These are phyloP conservation scores for Mrakia gelida DNA, from an alignment of 768 basidiomycete species.

Conservation along the genomic window DNA sequence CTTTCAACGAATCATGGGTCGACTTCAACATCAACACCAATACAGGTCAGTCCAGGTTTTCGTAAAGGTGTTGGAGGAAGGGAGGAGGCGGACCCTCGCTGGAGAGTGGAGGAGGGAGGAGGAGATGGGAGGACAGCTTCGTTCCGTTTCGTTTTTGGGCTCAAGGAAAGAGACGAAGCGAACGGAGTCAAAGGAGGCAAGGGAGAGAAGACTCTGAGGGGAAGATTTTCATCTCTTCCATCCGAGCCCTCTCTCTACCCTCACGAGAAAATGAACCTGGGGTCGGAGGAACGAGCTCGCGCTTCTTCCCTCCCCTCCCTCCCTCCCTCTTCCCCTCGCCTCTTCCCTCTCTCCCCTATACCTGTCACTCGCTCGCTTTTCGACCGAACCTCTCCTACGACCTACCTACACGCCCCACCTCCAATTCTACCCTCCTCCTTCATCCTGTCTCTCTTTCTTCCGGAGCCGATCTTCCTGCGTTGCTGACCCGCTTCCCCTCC, in stretches of 20 bases:
- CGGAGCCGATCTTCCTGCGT: background rate
- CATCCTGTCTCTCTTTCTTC: background rate
- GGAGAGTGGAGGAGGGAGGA: no score
- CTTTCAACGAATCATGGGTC: background rate
- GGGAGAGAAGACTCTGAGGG: no score
- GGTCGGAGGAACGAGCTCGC: background rate
- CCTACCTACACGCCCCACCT: background rate
- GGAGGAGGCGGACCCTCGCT: background rate
- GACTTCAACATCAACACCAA: constrained; percentile 12
- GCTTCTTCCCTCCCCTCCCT: no score
- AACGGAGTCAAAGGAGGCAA: background rate
- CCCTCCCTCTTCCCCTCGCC: no score
- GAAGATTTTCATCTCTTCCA: no score
- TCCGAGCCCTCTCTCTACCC: no score
- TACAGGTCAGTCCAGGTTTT: background rate
- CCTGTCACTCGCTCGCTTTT: background rate
- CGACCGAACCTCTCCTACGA: no score
- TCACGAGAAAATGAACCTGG: no score
- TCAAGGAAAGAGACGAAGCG: no score
- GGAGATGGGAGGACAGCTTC: no score
- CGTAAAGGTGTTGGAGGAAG: background rate
- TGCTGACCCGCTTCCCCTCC: background rate
- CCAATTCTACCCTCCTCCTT: no score
- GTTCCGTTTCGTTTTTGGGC: no score
- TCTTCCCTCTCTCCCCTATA: background rate